Evolutionary conservation across 164 flowering plant species (phyloP).

Genomic region (Cinnamomum micranthum): DNA sequence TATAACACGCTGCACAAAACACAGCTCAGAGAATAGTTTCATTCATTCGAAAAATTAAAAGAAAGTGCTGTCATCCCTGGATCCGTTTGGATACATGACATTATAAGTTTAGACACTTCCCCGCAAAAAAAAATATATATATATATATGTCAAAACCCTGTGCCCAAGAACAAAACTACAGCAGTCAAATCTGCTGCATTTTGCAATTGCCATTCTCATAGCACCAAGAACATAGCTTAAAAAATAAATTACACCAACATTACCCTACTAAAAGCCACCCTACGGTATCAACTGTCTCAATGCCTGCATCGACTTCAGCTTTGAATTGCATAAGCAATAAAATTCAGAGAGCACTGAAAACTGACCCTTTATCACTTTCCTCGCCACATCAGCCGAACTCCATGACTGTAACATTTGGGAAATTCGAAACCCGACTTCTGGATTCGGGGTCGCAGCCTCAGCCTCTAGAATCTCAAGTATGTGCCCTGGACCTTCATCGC

Average conservation of each 20-base stretch:
- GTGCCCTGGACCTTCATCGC: constrained; percentile 55
- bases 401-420: constrained; percentile 45
- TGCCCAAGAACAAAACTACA: background rate
- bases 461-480: constrained; percentile 40
- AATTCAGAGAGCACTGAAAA: constrained; percentile 34
- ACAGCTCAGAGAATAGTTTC: too few species aligned
- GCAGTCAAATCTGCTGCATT: background rate
- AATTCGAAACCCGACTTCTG: constrained; percentile 49
- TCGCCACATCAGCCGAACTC: constrained; percentile 45
- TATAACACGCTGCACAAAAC: too few species aligned
- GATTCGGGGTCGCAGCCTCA: constrained; percentile 19
- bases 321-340: constrained; percentile 51
- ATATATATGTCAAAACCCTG: background rate
- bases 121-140: too few species aligned
- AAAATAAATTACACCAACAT: background rate
- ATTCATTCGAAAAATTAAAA: too few species aligned
- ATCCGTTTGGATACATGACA: too few species aligned
- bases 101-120: too few species aligned
- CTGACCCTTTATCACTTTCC: constrained; percentile 49
- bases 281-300: constrained; percentile 41
- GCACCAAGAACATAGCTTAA: background rate
- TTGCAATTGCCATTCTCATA: background rate
- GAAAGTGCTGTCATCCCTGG: too few species aligned
- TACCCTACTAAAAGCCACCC: background rate
- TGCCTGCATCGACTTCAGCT: constrained; percentile 35